Evolutionary conservation across 176 grass and related monocot genomes (phyloP), one percentile per base, ranked within the genome.

Genomic region (Hordeum marinum): DNA sequence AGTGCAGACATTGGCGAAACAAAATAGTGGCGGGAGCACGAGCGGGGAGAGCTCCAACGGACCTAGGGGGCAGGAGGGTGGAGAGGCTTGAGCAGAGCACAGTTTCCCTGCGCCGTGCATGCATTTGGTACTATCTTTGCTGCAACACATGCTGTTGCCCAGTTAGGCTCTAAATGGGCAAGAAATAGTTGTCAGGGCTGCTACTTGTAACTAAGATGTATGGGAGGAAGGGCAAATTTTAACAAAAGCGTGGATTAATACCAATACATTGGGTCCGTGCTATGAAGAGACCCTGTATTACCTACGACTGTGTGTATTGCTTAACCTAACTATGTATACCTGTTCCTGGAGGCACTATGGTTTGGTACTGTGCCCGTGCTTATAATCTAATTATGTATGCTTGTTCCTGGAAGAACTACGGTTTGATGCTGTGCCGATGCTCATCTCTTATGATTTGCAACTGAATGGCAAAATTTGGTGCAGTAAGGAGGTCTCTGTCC

Each of bases 1-100:
- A 82, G 41, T 86, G 84, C 79, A 90, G 88, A 46, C 43, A 21
- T 52, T 55, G 43, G 45, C n/a, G 1, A 74, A 79, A 78, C 32
- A 86, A 27, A 78, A 66, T 23, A 63, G 23, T 58, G 5, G 66
- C 11, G 36, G 45, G 34, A 87, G 88, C 34, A 67, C 73, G 46
- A 61, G 74, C 43, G 32, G n/a, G 20, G 80, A 66, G 57, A 86
- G 36, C 45, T 20, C 10, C 20, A 58, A 57, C 11, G 35, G 73
- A 9, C 10, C 74, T 46, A 73, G 36, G 35, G 62, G 57, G 18
- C 57, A 83, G 13, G 74, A 79, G 14, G 23, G 55, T 72, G 24
- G 35, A 29, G 25, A 40, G 27, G 82, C 61, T n/a, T 83, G 79
- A 78, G 72, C 27, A 63, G 58, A 82, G 63, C 64, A 83, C 12